Evolutionary conservation across 164 flowering plant species (phyloP).

Genomic region (Tetracentron sinense): DNA sequence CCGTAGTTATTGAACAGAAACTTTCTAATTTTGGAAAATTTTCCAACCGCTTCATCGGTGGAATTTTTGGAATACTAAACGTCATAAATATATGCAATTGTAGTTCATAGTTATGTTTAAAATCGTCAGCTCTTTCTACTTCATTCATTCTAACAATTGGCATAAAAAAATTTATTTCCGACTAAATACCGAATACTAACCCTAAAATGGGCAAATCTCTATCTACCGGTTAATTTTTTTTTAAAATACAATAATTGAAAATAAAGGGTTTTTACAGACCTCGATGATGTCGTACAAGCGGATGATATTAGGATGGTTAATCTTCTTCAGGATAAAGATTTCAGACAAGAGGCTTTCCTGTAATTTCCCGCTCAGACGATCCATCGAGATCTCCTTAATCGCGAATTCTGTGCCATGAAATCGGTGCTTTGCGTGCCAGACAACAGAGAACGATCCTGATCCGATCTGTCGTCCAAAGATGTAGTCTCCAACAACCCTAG

Average conservation of each 20-base stretch:
- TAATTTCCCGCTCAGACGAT: constrained; percentile 62
- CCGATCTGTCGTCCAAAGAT: constrained; percentile 74
- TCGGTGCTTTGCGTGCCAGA: constrained; percentile 87
- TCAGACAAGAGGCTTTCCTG: constrained; percentile 88
- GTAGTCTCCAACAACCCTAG: constrained; percentile 76
- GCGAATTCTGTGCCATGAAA: constrained; percentile 86
- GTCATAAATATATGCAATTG: background rate
- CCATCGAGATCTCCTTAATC: constrained; percentile 79
- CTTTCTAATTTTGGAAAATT: background rate
- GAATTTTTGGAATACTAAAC: background rate
- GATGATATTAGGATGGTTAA: constrained; percentile 87
- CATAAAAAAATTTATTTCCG: no score
- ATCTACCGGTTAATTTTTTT: no score
- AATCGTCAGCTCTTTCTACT: background rate
- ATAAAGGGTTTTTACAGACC: constrained; percentile 33
- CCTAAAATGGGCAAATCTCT: no score
- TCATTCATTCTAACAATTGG: background rate
- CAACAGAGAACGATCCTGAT: constrained; percentile 89
- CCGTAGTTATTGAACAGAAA: background rate
- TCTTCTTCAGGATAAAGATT: constrained; percentile 63
- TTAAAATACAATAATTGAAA: no score
- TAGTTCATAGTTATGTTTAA: background rate
- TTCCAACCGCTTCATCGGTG: background rate
- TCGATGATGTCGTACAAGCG: constrained; percentile 79
- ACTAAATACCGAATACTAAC: no score